Evolutionary conservation across 2,329 filamentous ascomycete species (phyloP).

Genomic region (Myriosclerotinia curreyana): DNA sequence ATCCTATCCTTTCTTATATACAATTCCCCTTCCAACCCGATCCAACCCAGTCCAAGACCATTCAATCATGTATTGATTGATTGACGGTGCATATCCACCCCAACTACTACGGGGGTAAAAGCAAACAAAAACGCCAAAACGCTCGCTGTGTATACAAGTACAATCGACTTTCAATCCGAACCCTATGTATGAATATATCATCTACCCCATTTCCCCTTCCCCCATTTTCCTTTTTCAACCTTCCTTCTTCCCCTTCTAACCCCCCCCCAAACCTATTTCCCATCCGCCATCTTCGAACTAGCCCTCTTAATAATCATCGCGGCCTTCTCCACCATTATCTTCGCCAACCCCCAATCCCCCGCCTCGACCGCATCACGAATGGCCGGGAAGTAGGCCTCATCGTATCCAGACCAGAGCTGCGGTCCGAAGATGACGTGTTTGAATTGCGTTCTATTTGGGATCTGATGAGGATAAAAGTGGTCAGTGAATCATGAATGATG

Average conservation of each 20-base stretch:
- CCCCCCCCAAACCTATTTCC: not conserved
- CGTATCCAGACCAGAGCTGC: constrained; percentile 68
- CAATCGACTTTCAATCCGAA: not conserved
- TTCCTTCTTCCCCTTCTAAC: not conserved
- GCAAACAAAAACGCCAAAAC: not conserved
- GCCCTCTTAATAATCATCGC: constrained; percentile 65
- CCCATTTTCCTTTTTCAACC: not conserved
- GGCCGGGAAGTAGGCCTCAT: constrained; percentile 72
- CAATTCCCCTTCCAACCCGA: not conserved
- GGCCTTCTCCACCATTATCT: constrained; percentile 67
- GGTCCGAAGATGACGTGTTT: constrained; percentile 91
- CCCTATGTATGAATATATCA: not conserved
- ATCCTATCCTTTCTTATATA: too few species aligned
- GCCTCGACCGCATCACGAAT: constrained; percentile 75
- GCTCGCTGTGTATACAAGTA: not conserved
- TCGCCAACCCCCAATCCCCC: constrained; percentile 66
- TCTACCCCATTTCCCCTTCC: not conserved
- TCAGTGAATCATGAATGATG: not conserved
- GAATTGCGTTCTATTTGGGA: constrained; percentile 86
- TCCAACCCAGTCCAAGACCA: not conserved
- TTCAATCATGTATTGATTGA: not conserved
- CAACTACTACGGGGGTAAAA: not conserved
- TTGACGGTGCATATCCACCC: not conserved
- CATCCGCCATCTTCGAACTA: constrained; percentile 32
- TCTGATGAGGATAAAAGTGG: constrained; percentile 45